Conservation (phyloP, 2,329 filamentous ascomycete species). For the Alternaria sp. region DNA sequence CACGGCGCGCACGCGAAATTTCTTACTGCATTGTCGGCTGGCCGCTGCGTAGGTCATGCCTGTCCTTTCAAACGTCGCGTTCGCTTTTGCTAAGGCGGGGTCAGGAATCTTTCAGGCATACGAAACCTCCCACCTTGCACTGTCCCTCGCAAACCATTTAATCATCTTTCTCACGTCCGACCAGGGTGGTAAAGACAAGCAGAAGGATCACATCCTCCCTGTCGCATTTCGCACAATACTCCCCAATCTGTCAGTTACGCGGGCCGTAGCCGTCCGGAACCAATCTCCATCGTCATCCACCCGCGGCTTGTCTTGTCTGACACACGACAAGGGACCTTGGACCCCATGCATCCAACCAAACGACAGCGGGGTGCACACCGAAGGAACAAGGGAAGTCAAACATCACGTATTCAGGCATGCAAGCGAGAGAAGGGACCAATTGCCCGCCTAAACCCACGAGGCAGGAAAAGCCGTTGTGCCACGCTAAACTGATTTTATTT, state of each 20-base stretch:
- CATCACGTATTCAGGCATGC: constrained; percentile 9
- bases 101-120: background rate
- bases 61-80: background rate
- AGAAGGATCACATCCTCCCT: background rate
- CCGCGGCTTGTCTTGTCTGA: constrained; percentile 15
- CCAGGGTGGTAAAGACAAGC: constrained; percentile 2
- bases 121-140: constrained; percentile 3
- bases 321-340: constrained; percentile 13
- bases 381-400: constrained; percentile 13
- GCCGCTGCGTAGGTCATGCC: background rate
- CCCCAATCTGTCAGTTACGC: constrained; percentile 17
- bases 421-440: constrained; percentile 8
- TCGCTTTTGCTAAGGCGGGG: background rate
- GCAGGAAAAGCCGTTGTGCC: constrained; percentile 30
- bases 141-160: background rate
- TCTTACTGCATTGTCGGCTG: background rate
- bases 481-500: constrained; percentile 24
- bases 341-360: constrained; percentile 9
- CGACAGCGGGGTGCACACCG: constrained; percentile 22
- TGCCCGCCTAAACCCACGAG: constrained; percentile 23
- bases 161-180: background rate
- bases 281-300: constrained; percentile 4
- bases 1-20: constrained; percentile 11
- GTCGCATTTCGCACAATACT: constrained; percentile 16
- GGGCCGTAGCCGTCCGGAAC: constrained; percentile 19